Percentiles rank a stretch among this genome's conserved stretches.
These are phyloP conservation scores for Pichia sp. DNA, from an alignment of 1,139 yeast genomes.

Conservation along the genomic window DNA sequence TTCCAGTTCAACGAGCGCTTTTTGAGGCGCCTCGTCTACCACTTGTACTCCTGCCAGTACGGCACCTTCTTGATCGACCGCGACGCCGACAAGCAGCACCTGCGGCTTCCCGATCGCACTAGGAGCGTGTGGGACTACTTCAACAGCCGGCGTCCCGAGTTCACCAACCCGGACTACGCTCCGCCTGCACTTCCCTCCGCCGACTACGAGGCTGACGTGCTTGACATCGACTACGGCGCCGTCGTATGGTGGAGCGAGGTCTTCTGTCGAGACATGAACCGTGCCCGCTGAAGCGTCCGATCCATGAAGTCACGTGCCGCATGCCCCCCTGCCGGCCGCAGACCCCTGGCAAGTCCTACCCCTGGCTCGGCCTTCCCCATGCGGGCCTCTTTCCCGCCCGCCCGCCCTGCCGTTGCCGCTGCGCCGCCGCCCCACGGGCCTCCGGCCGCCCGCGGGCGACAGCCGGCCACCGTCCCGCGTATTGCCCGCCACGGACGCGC, in stretches of 20 bases:
- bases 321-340: too few species aligned
- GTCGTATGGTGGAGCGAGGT: conserved; percentile 35
- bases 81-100: conserved; percentile 55
- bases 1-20: conserved; percentile 91
- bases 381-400: too few species aligned
- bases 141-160: conserved; percentile 68
- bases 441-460: neutral
- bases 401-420: neutral
- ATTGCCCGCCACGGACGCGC: neutral
- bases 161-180: conserved; percentile 48
- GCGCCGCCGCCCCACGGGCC: neutral
- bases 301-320: conserved; percentile 4
- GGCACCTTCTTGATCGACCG: conserved; percentile 81
- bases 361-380: too few species aligned
- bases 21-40: conserved; percentile 76
- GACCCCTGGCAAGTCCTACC: too few species aligned
- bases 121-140: conserved; percentile 94
- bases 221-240: conserved; percentile 31
- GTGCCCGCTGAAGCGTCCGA: neutral
- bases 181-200: neutral
- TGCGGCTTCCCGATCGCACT: conserved; percentile 45
- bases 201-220: conserved; percentile 8
- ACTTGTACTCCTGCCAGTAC: conserved; percentile 88
- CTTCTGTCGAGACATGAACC: conserved; percentile 49
- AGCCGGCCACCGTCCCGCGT: neutral